Evolutionary conservation across 1,284 basidiomycete genomes (phyloP), one percentile per base, ranked within the genome.

Genomic region (Melampsora abietis-canadensis): DNA sequence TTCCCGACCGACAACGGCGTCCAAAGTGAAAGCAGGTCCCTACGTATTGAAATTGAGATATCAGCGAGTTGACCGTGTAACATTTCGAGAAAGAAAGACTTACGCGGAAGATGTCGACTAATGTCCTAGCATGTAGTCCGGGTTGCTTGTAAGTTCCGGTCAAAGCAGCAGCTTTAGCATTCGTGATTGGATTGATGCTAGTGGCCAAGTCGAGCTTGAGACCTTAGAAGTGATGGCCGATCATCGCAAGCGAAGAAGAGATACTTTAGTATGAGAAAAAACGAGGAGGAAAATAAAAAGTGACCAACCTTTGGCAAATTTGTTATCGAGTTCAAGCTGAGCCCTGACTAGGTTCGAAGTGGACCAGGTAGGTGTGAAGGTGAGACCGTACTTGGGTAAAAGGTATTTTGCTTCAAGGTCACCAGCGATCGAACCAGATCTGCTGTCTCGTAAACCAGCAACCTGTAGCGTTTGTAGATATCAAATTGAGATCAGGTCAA

Each of bases 61-160:
- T 60, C 40, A 69, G 40, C 40, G 14, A 40, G 40, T 5, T 57
- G 51, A 57, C n/a, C 27, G n/a, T 21, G 77, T 76, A 70, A 74
- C 61, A 37, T 44, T 10, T 74, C 70, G 65, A 78, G 47, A 21
- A 12, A 4, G 34, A 80, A 12, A 4, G 34, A 80, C 84, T 76
- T 77, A 92, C 92, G 90, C 93, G 97, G 91, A 97, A 93, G 80
- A 97, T 84, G 83, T 98, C 95, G 77, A 97, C 87, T 82, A 87
- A 86, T 78, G 92, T 92, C 79, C 94, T 91, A 81, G 90, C 90
- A 88, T 98, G 94, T 81, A 98, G 85, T 78, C 92, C 92, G 77
- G 93, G 92, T 85, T 96, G 94, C 87, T 97, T 97, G 90, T 95
- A 98, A 84, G 88, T 87, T 79, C 90, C 87, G 81, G 89, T 91